Evolutionary conservation across 805 yeast genomes (phyloP).

Genomic region (Cyberlindnera suaveolens): DNA sequence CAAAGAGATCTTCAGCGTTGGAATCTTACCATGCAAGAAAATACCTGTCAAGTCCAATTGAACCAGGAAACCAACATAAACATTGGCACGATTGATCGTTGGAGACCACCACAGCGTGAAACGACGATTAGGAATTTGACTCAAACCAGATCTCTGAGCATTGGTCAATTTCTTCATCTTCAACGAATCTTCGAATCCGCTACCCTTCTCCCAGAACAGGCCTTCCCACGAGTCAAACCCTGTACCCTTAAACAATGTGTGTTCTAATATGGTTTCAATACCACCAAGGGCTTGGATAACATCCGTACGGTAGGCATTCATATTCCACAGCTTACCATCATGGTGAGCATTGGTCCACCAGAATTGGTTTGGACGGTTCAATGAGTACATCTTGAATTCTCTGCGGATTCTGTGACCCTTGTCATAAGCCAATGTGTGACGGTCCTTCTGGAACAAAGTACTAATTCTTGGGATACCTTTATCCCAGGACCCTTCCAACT

Average conservation of each 20-base stretch:
- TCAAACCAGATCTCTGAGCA: constrained; percentile 95
- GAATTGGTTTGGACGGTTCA: constrained; percentile 76
- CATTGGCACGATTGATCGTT: constrained; percentile 95
- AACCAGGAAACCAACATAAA: constrained; percentile 94
- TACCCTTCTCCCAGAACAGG: constrained; percentile 94
- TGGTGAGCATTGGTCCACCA: constrained; percentile 96
- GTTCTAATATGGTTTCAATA: constrained; percentile 91
- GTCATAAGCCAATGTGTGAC: constrained; percentile 91
- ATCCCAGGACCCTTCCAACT: constrained; percentile 92
- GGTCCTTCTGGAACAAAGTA: constrained; percentile 89
- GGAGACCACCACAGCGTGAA: constrained; percentile 99
- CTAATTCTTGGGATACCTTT: constrained; percentile 95
- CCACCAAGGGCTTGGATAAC: constrained; percentile 98
- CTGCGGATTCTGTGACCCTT: constrained; percentile 86
- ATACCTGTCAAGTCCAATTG: constrained; percentile 96
- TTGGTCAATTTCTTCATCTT: constrained; percentile 92
- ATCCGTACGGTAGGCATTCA: constrained; percentile 88
- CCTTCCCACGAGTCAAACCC: constrained; percentile 99
- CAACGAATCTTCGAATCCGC: constrained; percentile 95
- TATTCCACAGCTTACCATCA: constrained; percentile 94
- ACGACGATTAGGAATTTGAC: constrained; percentile 95
- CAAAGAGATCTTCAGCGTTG: constrained; percentile 89
- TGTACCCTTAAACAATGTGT: constrained; percentile 90
- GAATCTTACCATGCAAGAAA: constrained; percentile 95
- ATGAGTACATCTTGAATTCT: constrained; percentile 67